These are phyloP conservation scores for Plasmodium knowlesi DNA, from an alignment of 169 alveolate genomes.

Conservation along the genomic window DNA sequence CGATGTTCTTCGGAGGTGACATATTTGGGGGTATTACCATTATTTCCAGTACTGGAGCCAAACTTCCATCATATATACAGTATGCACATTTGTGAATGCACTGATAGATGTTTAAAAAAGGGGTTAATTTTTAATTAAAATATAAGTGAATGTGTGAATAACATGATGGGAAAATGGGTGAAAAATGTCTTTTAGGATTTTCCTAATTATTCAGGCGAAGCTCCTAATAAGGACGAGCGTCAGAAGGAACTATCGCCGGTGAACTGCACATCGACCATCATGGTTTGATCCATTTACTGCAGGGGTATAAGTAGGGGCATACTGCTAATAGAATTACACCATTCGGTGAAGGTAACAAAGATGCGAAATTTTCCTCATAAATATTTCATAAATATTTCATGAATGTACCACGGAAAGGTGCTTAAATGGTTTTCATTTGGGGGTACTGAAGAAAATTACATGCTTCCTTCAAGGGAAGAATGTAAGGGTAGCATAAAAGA, in stretches of 20 bases:
- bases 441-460: background rate
- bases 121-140: too few species aligned
- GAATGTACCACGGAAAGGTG: background rate
- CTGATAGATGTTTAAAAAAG: too few species aligned
- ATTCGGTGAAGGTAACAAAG: background rate
- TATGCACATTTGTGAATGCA: background rate
- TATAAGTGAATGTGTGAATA: too few species aligned
- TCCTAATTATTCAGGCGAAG: background rate
- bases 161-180: background rate
- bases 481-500: background rate
- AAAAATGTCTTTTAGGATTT: background rate
- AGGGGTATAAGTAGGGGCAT: background rate
- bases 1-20: background rate
- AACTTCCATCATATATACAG: background rate
- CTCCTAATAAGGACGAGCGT: background rate
- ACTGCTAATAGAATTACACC: background rate
- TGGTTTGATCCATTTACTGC: background rate
- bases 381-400: background rate
- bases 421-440: background rate
- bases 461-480: background rate
- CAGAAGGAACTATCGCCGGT: background rate
- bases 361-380: background rate
- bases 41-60: background rate
- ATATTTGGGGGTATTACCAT: background rate
- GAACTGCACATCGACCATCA: background rate